Percentiles rank a stretch among this genome's conserved stretches.
Conservation (phyloP, 139 green algal genomes). For the Chlamydomonas schloesseri region DNA sequence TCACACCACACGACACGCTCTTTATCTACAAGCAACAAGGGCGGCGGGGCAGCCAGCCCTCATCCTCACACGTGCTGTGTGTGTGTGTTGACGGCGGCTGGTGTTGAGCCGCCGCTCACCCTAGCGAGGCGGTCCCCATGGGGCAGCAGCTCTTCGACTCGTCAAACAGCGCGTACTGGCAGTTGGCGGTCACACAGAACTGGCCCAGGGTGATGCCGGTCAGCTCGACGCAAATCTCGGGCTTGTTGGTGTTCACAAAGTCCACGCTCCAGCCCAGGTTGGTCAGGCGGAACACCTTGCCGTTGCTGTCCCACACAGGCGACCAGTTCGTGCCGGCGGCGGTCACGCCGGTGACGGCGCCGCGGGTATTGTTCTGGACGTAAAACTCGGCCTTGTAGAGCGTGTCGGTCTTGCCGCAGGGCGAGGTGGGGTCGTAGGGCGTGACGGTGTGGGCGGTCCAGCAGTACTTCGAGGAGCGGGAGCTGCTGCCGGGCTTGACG, state of each 20-base stretch:
- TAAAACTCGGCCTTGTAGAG: neutral
- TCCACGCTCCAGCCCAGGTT: neutral
- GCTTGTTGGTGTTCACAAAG: neutral
- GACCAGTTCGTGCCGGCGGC: neutral
- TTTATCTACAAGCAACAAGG: too few relatives aligned
- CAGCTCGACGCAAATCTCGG: neutral
- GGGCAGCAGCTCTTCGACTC: neutral
- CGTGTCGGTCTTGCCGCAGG: neutral
- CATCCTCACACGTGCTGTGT: too few relatives aligned
- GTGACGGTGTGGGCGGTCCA: neutral
- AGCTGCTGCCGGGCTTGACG: neutral
- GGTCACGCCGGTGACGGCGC: neutral
- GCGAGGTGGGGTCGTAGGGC: neutral
- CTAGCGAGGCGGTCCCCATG: neutral
- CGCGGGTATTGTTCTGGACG: neutral
- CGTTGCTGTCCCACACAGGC: neutral
- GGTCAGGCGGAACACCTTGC: constrained; percentile 7
- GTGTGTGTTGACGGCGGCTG: too few relatives aligned
- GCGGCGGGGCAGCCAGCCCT: too few relatives aligned
- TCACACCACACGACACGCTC: too few relatives aligned
- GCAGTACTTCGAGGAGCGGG: neutral
- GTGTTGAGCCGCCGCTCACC: neutral
- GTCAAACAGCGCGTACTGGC: neutral
- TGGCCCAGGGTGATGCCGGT: neutral
- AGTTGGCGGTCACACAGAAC: neutral